Evolutionary conservation across 345 rosid genomes (phyloP).

Genomic region (Populus nigra): DNA sequence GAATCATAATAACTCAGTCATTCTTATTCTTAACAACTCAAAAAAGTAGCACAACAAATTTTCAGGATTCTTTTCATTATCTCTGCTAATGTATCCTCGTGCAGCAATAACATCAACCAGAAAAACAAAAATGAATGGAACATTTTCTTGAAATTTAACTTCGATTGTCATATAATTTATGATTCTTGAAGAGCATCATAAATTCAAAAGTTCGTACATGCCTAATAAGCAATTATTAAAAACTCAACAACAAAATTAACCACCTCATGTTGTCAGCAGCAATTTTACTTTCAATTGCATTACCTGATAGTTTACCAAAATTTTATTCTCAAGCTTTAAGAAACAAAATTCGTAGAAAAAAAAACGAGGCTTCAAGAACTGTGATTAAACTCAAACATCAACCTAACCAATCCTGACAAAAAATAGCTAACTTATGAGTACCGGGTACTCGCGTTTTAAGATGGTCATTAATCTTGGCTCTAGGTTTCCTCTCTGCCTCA

Average conservation of each 20-base stretch:
- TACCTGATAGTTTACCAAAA: not conserved
- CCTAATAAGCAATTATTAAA: not conserved
- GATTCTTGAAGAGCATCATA: not conserved
- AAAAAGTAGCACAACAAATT: not conserved
- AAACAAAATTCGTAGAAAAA: no score
- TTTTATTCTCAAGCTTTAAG: not conserved
- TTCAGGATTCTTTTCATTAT: not conserved
- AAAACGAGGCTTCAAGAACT: not conserved
- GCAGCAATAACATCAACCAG: no score
- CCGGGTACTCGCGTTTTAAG: slow-evolving; percentile 54
- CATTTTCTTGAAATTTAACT: not conserved
- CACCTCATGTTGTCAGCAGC: not conserved
- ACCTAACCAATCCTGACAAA: not conserved
- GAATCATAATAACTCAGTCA: not conserved
- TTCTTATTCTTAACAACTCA: no score
- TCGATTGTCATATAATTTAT: no score
- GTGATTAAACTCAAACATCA: not conserved
- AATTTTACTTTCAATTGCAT: not conserved
- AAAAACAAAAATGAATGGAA: not conserved
- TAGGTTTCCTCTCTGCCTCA: slow-evolving; percentile 72
- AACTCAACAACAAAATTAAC: not conserved
- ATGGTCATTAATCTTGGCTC: slow-evolving; percentile 73
- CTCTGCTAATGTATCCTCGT: not conserved
- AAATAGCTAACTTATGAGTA: slow-evolving; percentile 33
- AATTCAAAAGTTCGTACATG: not conserved